Base-by-base conservation (phyloP, 2,329 filamentous ascomycete species). In the Talaromyces sp. region DNA sequence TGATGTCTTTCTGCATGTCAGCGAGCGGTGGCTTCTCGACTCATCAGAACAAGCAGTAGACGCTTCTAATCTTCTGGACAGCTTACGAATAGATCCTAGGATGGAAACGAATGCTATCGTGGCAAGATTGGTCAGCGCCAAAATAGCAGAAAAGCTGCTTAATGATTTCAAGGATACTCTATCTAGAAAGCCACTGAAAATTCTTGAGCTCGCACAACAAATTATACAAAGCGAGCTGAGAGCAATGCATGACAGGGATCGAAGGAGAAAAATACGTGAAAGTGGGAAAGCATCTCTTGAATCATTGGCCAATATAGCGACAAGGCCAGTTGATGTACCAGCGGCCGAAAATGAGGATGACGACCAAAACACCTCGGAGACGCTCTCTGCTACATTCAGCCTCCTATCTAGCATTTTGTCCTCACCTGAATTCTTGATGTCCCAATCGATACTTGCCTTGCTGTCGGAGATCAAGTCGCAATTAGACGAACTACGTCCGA, bases 1-100 rank as follows among this genome's bases (percentile, higher is more conserved):
- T 6, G 76, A 79, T 54, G 70, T 79, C 8, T 79, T 80, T 65
- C 70, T 79, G 3, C 71, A 77, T 64, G 77, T 76, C 33, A 79
- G 76, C 67, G 69, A 75, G 56, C 70, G 64, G 28, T 80, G 77
- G 77, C 74, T 80, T 1, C 68, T 76, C n/a, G 67, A 71, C 28
- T 65, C 70, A 21, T 66, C 67, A 6, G 37, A 60, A 21, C 40
- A 64, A 14, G 23, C 18, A 35, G 63, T 42, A 21, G 33, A 37
- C 11, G 58, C 33, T 2, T 60, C 28, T 55, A 67, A 25, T 35
- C 63, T 56, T 23, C 37, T 68, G 21, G 58, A 66, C 21, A 60
- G 69, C 11, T n/a, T 58, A 28, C 44, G 40, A n/a, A 57, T 64
- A 16, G 65, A 66, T 16, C 64, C 69, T 23, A 60, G 42, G 33